Conservation (phyloP, 495 filamentous ascomycete species). For the Neurospora tetrasperma region DNA sequence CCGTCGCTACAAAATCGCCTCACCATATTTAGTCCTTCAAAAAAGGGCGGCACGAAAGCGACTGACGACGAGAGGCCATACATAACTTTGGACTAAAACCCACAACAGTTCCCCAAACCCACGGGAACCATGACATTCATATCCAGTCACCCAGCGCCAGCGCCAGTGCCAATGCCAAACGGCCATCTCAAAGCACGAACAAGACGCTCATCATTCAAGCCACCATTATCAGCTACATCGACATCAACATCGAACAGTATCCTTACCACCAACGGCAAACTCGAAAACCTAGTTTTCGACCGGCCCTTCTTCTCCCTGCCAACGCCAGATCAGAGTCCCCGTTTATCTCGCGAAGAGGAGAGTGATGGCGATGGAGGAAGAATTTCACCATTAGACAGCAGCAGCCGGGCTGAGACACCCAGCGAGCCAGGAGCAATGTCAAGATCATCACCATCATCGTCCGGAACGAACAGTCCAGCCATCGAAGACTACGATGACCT, state of each 20-base stretch:
- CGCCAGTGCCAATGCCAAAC: neutral
- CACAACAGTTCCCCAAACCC: neutral
- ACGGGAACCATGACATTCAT: neutral
- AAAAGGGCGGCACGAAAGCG: neutral
- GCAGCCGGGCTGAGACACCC: neutral
- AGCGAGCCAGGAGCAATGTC: neutral
- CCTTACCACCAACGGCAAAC: neutral
- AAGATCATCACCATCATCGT: neutral
- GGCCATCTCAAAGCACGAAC: neutral
- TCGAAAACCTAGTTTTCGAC: neutral
- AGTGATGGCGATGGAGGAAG: neutral
- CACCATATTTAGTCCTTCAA: neutral
- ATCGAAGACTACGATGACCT: conserved; percentile 10
- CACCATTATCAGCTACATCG: neutral
- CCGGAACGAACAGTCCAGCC: neutral
- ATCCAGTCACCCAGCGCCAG: neutral
- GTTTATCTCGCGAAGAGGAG: neutral
- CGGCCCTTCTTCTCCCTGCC: neutral
- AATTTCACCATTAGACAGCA: neutral
- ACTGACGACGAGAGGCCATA: neutral
- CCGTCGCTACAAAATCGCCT: neutral
- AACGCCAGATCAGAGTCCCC: neutral
- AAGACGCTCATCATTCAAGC: neutral
- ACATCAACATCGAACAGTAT: neutral
- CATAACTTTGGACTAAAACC: neutral